Evolutionary conservation across 148 eudicot species (phyloP).

Genomic region (Vaccinium vitisidaea): DNA sequence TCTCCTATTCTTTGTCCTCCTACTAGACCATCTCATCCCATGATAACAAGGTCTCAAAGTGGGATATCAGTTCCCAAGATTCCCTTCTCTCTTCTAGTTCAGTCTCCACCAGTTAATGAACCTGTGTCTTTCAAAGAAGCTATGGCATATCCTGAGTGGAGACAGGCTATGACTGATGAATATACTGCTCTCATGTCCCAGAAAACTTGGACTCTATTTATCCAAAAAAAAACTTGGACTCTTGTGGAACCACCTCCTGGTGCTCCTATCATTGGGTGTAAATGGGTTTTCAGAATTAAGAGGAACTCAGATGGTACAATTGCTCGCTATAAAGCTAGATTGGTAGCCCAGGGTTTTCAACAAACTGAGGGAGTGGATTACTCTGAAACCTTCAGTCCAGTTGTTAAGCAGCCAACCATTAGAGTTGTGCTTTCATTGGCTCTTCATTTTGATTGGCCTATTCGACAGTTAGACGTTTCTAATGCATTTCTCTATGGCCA

Average conservation of each 20-base stretch:
- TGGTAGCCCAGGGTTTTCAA: not conserved
- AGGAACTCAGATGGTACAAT: not conserved
- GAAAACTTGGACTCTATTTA: not conserved
- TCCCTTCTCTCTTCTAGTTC: not conserved
- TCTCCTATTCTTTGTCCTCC: no score
- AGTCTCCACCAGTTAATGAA: not conserved
- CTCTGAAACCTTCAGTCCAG: not conserved
- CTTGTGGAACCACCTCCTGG: not conserved
- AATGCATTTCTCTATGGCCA: not conserved
- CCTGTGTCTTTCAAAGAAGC: not conserved
- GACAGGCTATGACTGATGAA: not conserved
- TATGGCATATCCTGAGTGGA: not conserved
- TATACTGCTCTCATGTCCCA: not conserved
- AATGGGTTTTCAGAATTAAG: not conserved
- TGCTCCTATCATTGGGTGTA: not conserved
- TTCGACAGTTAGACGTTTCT: not conserved
- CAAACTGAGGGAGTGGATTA: not conserved
- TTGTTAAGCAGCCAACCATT: not conserved
- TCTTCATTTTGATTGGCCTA: not conserved
- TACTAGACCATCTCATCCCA: no score
- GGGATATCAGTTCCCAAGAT: not conserved
- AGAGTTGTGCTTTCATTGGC: not conserved
- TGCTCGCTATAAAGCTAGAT: not conserved
- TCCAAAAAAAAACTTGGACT: not conserved
- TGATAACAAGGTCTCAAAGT: not conserved